These are phyloP conservation scores for Basipetospora chlamydospora DNA, from an alignment of 2,329 filamentous ascomycete species.

Conservation along the genomic window DNA sequence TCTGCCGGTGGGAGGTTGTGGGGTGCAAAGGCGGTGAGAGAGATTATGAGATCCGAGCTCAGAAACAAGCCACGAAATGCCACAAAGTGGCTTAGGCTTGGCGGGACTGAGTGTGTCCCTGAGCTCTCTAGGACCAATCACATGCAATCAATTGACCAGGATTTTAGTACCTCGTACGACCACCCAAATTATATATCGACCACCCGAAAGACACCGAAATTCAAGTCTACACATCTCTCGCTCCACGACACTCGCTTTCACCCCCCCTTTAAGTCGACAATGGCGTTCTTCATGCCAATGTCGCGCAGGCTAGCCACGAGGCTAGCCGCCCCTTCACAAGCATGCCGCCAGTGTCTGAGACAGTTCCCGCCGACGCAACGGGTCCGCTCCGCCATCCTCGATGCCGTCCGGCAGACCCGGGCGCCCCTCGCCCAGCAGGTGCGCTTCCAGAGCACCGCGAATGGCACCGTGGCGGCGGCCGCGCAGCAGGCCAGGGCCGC, in stretches of 20 bases:
- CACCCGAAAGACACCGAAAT: neutral
- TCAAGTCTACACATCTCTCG: neutral
- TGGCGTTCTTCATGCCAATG: slow-evolving; percentile 28
- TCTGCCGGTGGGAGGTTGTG: slow-evolving; percentile 8
- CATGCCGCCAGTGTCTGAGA: slow-evolving; percentile 37
- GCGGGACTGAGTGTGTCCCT: no score
- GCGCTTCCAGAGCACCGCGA: slow-evolving; percentile 6
- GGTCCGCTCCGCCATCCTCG: neutral
- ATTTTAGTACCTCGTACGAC: slow-evolving; percentile 1
- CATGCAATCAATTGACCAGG: no score
- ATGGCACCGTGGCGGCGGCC: no score
- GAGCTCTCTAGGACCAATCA: no score
- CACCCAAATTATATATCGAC: neutral
- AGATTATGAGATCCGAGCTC: no score
- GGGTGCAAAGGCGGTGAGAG: slow-evolving; percentile 7
- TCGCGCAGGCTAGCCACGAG: slow-evolving; percentile 25
- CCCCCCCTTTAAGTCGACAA: slow-evolving; percentile 10
- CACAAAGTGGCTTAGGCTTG: neutral
- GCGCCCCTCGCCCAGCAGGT: slow-evolving; percentile 10
- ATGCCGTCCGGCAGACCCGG: slow-evolving; percentile 12
- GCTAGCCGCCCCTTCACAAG: slow-evolving; percentile 23
- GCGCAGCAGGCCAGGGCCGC: slow-evolving; percentile 3
- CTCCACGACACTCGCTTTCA: neutral
- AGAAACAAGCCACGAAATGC: no score
- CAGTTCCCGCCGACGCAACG: slow-evolving; percentile 8